A percentile compares a stretch with the other conserved stretches of the same genome.
Conservation (phyloP, 2,329 filamentous ascomycete genomes). For the Colletotrichum sublineola region DNA sequence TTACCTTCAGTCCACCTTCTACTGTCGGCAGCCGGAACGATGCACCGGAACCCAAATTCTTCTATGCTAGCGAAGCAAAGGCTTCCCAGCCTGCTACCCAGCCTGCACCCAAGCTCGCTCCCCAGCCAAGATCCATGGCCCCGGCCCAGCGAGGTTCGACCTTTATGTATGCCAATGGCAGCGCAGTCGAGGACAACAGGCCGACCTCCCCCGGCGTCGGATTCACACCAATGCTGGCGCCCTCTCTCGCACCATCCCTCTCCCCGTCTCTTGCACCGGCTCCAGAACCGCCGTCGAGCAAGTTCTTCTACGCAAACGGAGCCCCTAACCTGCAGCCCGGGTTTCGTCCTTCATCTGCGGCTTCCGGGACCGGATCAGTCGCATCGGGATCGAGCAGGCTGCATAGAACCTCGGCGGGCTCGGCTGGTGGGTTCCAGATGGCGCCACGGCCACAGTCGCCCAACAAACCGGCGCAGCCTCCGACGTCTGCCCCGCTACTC, state of each 20-base stretch:
- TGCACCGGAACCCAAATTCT: conserved; percentile 79
- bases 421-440: conserved; percentile 44
- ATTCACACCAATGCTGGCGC: conserved; percentile 41
- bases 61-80: conserved; percentile 87
- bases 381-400: conserved; percentile 61
- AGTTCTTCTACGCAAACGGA: conserved; percentile 84
- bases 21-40: conserved; percentile 48
- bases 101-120: conserved; percentile 18
- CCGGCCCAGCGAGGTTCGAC: conserved; percentile 62
- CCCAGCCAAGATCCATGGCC: conserved; percentile 47
- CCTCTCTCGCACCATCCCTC: conserved; percentile 48
- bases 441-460: conserved; percentile 65
- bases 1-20: conserved; percentile 58
- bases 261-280: conserved; percentile 53
- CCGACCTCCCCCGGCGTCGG: conserved; percentile 47
- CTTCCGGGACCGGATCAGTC: conserved; percentile 59
- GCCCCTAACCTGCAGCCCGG: conserved; percentile 62
- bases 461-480: conserved; percentile 54
- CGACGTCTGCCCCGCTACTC: conserved; percentile 17
- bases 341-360: conserved; percentile 50
- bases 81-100: conserved; percentile 32
- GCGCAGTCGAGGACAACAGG: conserved; percentile 54
- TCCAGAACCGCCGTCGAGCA: conserved; percentile 62
- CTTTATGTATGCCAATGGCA: conserved; percentile 71
- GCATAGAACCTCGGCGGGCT: conserved; percentile 39